phyloP scores from a whole-genome alignment of 176 grass and related monocot species.

The Tuctoria greenei region DNA sequence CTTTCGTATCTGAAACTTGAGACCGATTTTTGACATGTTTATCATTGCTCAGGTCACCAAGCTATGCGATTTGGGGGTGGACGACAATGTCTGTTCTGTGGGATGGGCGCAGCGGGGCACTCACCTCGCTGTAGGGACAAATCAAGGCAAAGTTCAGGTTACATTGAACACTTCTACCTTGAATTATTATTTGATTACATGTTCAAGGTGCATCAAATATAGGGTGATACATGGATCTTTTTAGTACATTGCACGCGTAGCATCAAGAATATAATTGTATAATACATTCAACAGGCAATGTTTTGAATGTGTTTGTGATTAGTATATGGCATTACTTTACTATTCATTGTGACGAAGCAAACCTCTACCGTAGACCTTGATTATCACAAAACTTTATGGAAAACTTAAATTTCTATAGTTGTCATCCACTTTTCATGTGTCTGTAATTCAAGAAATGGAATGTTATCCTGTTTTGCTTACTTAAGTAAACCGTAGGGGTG shows the following conservation, averaged over 20 bases:
- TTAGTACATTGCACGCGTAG: background rate
- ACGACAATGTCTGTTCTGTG: conserved; percentile 91
- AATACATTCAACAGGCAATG: background rate
- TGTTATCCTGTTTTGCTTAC: background rate
- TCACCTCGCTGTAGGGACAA: conserved; percentile 86
- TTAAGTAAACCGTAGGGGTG: background rate
- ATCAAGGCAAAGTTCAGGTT: conserved; percentile 97
- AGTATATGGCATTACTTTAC: background rate
- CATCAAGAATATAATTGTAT: background rate
- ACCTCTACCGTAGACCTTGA: background rate
- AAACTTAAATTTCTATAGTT: background rate
- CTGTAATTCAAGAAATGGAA: background rate
- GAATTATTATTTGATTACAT: conserved; percentile 5
- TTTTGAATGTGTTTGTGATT: background rate
- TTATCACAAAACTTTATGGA: background rate
- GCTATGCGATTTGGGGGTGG: conserved; percentile 84
- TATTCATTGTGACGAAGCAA: background rate
- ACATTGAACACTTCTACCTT: background rate
- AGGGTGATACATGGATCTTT: background rate
- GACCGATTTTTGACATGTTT: background rate
- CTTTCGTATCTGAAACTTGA: background rate
- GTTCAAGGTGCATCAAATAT: background rate
- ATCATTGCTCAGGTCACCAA: conserved; percentile 70
- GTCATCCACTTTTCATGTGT: background rate
- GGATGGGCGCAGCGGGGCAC: conserved; percentile 86